These are phyloP conservation scores for Venturia nashicola DNA, from an alignment of 2,329 filamentous ascomycete species.

Conservation along the genomic window DNA sequence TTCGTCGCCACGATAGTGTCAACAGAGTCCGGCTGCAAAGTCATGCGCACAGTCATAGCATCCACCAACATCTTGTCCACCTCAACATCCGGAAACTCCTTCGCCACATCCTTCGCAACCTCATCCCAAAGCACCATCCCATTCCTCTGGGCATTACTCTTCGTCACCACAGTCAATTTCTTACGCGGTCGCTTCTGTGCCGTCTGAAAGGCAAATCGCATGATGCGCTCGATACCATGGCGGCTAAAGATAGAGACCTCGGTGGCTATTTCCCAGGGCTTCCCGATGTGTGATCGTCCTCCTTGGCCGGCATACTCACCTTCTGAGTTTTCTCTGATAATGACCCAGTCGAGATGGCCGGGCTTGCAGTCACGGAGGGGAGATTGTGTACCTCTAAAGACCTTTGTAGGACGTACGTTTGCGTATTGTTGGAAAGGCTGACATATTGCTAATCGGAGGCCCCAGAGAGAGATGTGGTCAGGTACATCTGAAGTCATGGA, in stretches of 20 bases:
- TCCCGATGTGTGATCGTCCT: slow-evolving; percentile 39
- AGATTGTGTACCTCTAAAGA: slow-evolving; percentile 29
- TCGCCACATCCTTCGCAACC: slow-evolving; percentile 37
- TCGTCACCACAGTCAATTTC: slow-evolving; percentile 38
- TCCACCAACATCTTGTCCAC: slow-evolving; percentile 39
- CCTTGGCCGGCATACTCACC: slow-evolving; percentile 42
- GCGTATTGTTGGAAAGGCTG: slow-evolving; percentile 57
- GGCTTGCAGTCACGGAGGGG: slow-evolving; percentile 25
- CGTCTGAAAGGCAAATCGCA: slow-evolving; percentile 36
- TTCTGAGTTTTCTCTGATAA: slow-evolving; percentile 60
- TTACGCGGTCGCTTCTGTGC: slow-evolving; percentile 30
- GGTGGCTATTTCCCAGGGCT: slow-evolving; percentile 29
- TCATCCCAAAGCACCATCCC: slow-evolving; percentile 60
- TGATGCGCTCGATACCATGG: slow-evolving; percentile 33
- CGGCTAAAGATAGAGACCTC: slow-evolving; percentile 36
- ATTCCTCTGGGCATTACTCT: slow-evolving; percentile 36
- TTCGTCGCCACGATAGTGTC: slow-evolving; percentile 39
- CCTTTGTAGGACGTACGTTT: slow-evolving; percentile 46
- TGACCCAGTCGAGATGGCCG: slow-evolving; percentile 33
- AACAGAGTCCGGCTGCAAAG: slow-evolving; percentile 30
- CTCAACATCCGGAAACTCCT: slow-evolving; percentile 32
- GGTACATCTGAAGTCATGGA: slow-evolving; percentile 31
- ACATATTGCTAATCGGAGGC: slow-evolving; percentile 53
- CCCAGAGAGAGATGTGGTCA: slow-evolving; percentile 52
- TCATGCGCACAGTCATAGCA: slow-evolving; percentile 38